Conservation (phyloP, 1,139 yeast species). For the Candida sp. region DNA sequence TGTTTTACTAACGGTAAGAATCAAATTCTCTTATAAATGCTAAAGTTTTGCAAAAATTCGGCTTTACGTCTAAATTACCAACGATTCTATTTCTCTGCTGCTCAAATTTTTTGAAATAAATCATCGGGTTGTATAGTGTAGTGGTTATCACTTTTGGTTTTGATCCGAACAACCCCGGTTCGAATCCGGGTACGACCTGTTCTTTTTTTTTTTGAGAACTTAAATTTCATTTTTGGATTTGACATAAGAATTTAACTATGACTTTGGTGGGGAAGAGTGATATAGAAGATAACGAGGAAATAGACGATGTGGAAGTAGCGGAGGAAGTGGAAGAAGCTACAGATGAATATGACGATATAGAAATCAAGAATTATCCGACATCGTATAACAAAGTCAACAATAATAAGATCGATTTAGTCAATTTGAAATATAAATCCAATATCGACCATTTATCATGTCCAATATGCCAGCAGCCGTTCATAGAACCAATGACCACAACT, state of each 20-base stretch:
- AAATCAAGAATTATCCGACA: conserved; percentile 9
- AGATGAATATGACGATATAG: conserved; percentile 9
- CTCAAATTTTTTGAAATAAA: background rate
- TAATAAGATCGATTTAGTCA: conserved; percentile 28
- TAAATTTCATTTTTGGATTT: background rate
- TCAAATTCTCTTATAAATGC: too few relatives aligned
- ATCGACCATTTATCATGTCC: conserved; percentile 59
- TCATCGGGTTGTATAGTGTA: conserved; percentile 42
- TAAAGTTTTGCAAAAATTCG: too few relatives aligned
- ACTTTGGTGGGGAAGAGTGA: background rate
- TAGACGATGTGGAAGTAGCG: too few relatives aligned
- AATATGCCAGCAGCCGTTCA: conserved; percentile 55
- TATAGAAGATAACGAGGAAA: background rate
- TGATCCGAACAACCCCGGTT: conserved; percentile 88
- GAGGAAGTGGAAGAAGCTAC: background rate
- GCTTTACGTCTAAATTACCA: too few relatives aligned
- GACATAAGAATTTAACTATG: background rate
- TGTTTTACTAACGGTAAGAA: too few relatives aligned
- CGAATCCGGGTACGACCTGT: conserved; percentile 93
- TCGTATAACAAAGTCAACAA: conserved; percentile 16
- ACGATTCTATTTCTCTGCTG: background rate
- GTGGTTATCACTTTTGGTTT: conserved; percentile 51
- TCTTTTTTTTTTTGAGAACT: conserved; percentile 16
- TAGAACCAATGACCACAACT: conserved; percentile 50
- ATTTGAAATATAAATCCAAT: conserved; percentile 25